These are phyloP conservation scores for Syncephalastrum sp. DNA, from an alignment of 371 early-diverging fungal genomes.

Conservation along the genomic window DNA sequence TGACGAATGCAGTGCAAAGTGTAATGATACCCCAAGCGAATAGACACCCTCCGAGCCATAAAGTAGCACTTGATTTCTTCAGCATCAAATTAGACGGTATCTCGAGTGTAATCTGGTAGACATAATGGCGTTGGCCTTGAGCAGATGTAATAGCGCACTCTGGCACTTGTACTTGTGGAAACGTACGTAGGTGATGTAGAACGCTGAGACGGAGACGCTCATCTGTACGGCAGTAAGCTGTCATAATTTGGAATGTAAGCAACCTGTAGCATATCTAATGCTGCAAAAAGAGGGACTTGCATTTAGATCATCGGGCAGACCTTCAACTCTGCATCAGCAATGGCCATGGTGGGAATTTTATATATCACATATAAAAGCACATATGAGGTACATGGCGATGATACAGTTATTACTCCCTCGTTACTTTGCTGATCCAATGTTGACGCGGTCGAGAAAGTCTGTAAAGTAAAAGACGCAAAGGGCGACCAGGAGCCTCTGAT, in stretches of 20 bases:
- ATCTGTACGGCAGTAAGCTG: constrained; percentile 28
- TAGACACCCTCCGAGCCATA: constrained; percentile 33
- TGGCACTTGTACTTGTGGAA: no score
- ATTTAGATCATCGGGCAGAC: neutral
- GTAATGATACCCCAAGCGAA: constrained; percentile 35
- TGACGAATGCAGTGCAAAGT: constrained; percentile 25
- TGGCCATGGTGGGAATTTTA: neutral
- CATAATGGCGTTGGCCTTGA: neutral
- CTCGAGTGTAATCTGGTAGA: constrained; percentile 20
- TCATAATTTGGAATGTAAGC: neutral
- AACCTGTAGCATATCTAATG: neutral
- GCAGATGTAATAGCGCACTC: no score
- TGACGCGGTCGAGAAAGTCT: constrained; percentile 33
- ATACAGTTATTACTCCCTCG: neutral
- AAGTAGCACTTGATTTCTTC: constrained; percentile 21
- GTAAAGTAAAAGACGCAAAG: constrained; percentile 35
- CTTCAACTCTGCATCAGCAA: neutral
- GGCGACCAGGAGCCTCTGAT: constrained; percentile 26
- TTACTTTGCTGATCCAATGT: constrained; percentile 43
- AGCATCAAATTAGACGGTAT: constrained; percentile 34
- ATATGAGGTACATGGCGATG: neutral
- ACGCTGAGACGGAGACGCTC: constrained; percentile 27
- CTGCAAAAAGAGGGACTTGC: neutral
- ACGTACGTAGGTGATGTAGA: constrained; percentile 30
- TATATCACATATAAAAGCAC: no score